Evolutionary conservation across 225 moss, liverwort and hornwort genomes (phyloP).

Genomic region (Lunularia cruciata): DNA sequence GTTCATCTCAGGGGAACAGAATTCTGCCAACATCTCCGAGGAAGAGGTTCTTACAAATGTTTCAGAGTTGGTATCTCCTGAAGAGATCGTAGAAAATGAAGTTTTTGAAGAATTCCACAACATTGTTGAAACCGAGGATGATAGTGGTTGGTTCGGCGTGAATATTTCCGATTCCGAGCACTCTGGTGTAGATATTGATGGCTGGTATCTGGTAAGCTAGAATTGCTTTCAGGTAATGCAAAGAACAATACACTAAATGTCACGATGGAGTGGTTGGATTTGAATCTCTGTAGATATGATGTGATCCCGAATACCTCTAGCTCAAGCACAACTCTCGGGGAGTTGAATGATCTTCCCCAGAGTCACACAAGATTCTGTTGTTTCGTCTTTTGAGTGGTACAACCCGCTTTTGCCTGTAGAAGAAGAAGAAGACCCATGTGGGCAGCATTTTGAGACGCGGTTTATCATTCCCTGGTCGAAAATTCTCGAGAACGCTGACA

Average conservation of each 20-base stretch:
- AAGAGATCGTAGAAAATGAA: background rate
- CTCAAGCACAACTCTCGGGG: too few species aligned
- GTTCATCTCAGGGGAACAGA: background rate
- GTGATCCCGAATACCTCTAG: background rate
- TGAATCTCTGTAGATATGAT: background rate
- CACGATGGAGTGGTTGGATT: background rate
- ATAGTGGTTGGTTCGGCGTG: constrained; percentile 1
- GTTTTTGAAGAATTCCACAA: background rate
- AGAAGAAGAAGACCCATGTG: too few species aligned
- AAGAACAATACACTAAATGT: too few species aligned
- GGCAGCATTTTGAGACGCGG: background rate
- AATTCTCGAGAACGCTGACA: background rate
- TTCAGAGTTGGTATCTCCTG: too few species aligned
- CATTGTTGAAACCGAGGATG: background rate
- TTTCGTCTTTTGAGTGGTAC: too few species aligned
- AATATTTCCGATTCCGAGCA: background rate
- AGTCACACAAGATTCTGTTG: too few species aligned
- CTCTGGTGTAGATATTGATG: constrained; percentile 14
- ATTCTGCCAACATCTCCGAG: background rate
- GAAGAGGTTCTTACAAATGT: background rate
- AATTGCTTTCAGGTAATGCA: background rate
- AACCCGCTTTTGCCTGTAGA: too few species aligned
- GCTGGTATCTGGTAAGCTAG: constrained; percentile 20
- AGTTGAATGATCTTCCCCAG: too few species aligned
- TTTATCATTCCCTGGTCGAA: background rate